These are phyloP conservation scores for Nematocida sp. DNA, from an alignment of 371 early-diverging fungal genomes.

Conservation along the genomic window DNA sequence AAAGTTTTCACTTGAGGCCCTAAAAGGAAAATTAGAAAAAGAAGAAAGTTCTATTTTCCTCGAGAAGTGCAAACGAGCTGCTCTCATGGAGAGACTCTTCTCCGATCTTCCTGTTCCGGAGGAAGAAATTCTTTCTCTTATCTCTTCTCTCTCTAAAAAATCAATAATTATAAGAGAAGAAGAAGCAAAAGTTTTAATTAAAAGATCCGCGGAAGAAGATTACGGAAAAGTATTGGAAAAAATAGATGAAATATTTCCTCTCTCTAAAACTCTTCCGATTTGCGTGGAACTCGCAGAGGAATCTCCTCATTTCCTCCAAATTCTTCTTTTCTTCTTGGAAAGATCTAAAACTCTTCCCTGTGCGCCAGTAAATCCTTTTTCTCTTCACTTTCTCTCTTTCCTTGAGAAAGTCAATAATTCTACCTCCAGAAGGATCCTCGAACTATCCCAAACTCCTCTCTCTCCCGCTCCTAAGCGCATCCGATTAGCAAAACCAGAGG, in stretches of 20 bases:
- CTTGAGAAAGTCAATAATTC: constrained; percentile 15
- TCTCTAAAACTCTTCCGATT: constrained; percentile 18
- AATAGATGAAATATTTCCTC: constrained; percentile 38
- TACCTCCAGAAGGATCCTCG: not conserved
- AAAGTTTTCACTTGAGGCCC: constrained; percentile 4
- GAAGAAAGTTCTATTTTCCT: constrained; percentile 20
- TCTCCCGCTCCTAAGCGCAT: constrained; percentile 10
- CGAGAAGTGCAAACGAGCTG: constrained; percentile 29
- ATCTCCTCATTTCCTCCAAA: not conserved
- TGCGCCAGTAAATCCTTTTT: constrained; percentile 3
- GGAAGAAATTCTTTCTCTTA: not conserved
- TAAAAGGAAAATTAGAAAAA: not conserved
- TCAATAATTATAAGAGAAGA: constrained; percentile 10
- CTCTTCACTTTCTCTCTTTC: constrained; percentile 41
- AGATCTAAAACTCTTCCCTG: not conserved
- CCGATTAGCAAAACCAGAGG: not conserved
- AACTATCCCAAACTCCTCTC: not conserved
- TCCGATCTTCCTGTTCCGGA: constrained; percentile 17
- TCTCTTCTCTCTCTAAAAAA: not conserved
- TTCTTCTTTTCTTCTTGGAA: constrained; percentile 33
- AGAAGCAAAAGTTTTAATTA: constrained; percentile 25
- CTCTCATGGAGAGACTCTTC: constrained; percentile 15
- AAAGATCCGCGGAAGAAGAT: constrained; percentile 10
- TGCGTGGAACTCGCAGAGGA: constrained; percentile 30
- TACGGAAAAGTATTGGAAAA: constrained; percentile 11